These are phyloP conservation scores for Xylaria sp. DNA, from an alignment of 2,329 filamentous ascomycete species.

Conservation along the genomic window DNA sequence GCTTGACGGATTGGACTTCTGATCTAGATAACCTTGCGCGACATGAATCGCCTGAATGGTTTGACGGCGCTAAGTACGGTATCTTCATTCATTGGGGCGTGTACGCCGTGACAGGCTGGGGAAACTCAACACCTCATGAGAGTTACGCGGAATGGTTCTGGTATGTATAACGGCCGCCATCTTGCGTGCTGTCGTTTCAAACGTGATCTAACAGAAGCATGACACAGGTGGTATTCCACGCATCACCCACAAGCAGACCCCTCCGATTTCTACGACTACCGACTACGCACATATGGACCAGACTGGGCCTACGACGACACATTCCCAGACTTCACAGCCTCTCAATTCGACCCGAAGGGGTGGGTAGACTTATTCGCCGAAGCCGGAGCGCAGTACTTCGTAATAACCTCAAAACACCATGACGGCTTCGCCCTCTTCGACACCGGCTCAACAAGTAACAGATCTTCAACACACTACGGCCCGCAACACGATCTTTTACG, in stretches of 20 bases:
- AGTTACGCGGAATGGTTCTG: slow-evolving; percentile 56
- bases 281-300: slow-evolving; percentile 56
- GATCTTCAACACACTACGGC: slow-evolving; percentile 48
- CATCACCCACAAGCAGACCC: slow-evolving; percentile 50
- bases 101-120: slow-evolving; percentile 63
- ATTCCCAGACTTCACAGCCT: slow-evolving; percentile 58
- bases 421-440: slow-evolving; percentile 56
- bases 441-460: slow-evolving; percentile 45
- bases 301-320: slow-evolving; percentile 62
- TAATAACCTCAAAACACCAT: slow-evolving; percentile 54
- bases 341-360: slow-evolving; percentile 54
- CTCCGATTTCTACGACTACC: slow-evolving; percentile 54
- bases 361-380: slow-evolving; percentile 48
- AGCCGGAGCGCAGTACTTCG: slow-evolving; percentile 51
- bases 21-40: slow-evolving; percentile 45
- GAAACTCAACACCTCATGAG: slow-evolving; percentile 49
- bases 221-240: slow-evolving; percentile 39
- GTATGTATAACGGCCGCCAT: slow-evolving; percentile 43
- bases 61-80: slow-evolving; percentile 60
- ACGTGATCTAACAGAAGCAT: not conserved
- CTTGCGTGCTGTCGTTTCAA: not conserved
- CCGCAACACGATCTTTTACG: slow-evolving; percentile 49
- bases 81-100: slow-evolving; percentile 67
- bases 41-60: slow-evolving; percentile 58
- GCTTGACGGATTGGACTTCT: slow-evolving; percentile 44